Evolutionary conservation across 257 asterid species (phyloP).

Genomic region (Solanum clarkiae): DNA sequence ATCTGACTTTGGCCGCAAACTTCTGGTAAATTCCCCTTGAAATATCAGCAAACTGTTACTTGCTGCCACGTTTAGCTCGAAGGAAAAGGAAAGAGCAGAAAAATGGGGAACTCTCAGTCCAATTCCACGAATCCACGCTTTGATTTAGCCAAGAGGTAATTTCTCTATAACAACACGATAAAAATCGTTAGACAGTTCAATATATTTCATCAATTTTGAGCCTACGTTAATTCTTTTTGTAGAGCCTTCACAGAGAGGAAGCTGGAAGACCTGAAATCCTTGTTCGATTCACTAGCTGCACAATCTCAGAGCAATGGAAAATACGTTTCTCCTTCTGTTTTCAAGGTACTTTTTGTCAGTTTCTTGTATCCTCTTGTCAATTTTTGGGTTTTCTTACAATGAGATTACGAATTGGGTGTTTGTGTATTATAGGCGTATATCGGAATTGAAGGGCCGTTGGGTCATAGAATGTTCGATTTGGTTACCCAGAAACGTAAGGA

Average conservation of each 20-base stretch:
- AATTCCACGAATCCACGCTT: slow-evolving; percentile 48
- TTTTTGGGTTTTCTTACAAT: not conserved
- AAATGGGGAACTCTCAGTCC: slow-evolving; percentile 65
- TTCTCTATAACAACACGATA: not conserved
- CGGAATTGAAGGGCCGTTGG: slow-evolving; percentile 69
- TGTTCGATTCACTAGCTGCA: slow-evolving; percentile 57
- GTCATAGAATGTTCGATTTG: slow-evolving; percentile 67
- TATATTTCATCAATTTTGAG: not conserved
- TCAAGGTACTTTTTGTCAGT: slow-evolving; percentile 40
- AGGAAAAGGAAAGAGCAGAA: not conserved
- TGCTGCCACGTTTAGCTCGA: not conserved
- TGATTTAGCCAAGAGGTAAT: slow-evolving; percentile 44
- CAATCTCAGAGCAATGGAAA: slow-evolving; percentile 45
- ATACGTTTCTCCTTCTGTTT: slow-evolving; percentile 39
- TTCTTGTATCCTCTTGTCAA: not conserved
- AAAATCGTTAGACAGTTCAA: not conserved
- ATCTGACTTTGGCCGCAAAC: not conserved
- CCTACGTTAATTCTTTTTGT: not conserved
- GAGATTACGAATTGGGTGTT: not conserved
- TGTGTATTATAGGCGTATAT: slow-evolving; percentile 32
- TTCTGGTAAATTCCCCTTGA: not conserved
- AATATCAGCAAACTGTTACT: not conserved
- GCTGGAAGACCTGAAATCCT: slow-evolving; percentile 56
- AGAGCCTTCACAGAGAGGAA: slow-evolving; percentile 63
- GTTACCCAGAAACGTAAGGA: slow-evolving; percentile 68